These are phyloP conservation scores for Calonectria multiphialidica DNA, from an alignment of 2,329 filamentous ascomycete genomes.

Conservation along the genomic window DNA sequence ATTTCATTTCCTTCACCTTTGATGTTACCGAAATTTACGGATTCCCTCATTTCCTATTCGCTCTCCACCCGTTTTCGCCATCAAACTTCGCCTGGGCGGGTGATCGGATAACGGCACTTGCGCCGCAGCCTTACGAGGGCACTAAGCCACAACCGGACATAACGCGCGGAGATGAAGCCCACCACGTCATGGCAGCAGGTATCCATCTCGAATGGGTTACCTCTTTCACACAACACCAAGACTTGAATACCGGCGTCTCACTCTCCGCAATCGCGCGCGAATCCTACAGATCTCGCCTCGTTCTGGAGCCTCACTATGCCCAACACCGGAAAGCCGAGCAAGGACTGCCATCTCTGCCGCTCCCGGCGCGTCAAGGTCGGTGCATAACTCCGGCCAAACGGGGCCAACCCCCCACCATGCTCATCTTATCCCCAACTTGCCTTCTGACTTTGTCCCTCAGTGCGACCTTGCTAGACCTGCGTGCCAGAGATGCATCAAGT, in stretches of 20 bases:
- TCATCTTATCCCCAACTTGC: not conserved
- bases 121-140: constrained; percentile 29
- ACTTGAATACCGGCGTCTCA: not conserved
- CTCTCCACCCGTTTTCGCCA: not conserved
- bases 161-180: not conserved
- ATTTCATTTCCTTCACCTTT: not conserved
- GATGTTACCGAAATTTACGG: not conserved
- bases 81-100: not conserved
- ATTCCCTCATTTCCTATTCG: not conserved
- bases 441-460: constrained; percentile 40
- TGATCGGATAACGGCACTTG: constrained; percentile 17
- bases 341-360: constrained; percentile 56
- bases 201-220: constrained; percentile 43
- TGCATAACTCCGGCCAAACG: not conserved
- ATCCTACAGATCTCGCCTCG: not conserved
- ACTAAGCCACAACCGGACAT: constrained; percentile 33
- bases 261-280: not conserved
- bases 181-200: constrained; percentile 19
- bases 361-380: constrained; percentile 55
- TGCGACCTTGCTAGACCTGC: constrained; percentile 55
- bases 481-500: constrained; percentile 56
- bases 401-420: constrained; percentile 4
- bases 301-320: constrained; percentile 46
- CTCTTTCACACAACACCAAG: constrained; percentile 36
- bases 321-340: constrained; percentile 55